Evolutionary conservation across 2,329 filamentous ascomycete species (phyloP), one percentile per base, ranked within the genome.

Genomic region (Stagonosporopsis chrysanthemi): DNA sequence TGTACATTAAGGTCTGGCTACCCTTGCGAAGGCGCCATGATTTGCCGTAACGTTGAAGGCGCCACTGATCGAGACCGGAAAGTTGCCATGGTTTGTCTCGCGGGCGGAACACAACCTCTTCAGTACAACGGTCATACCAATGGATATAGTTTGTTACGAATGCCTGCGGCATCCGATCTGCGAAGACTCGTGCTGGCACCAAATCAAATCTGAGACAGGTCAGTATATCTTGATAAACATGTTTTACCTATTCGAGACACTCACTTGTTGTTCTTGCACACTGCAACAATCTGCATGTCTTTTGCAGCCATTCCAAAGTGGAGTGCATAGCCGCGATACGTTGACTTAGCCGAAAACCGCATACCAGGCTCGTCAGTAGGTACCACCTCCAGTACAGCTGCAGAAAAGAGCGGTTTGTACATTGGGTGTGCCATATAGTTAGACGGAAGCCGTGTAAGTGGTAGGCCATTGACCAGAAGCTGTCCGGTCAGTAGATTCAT

Each of bases 401-500:
- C 24, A 4, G 9, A 15, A 15, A 52, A 52, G 1, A 52, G n/a
- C 3, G 22, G 22, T 9, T n/a, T 44, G 23, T 52, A 52, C 8
- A 36, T n/a, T 1, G 22, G 14, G 14, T 52, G 48, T 2, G 78
- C 15, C 15, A 44, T 6, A 15, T 38, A 52, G 0, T 28, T 8
- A 1, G 23, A 29, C 9, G 48, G 39, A 24, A 51, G 39, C 1
- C 39, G 48, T 35, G 48, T n/a, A 19, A 38, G 22, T 1, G 48
- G 48, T 2, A 36, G 19, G 7, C 31, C 48, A 9, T 43, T 36
- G 14, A 51, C 29, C 4, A 51, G 39, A 12, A 51, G 39, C 17
- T 43, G 28, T 6, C 28, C 48, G 0, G 77, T 81, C 2, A 88
- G 60, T 0, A 85, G 45, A 58, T 85, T 84, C 60, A 81, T 81